Percentiles rank a stretch among this genome's conserved stretches.
Conservation (phyloP, 129 eudicot species). For the Escallonia rubra region DNA sequence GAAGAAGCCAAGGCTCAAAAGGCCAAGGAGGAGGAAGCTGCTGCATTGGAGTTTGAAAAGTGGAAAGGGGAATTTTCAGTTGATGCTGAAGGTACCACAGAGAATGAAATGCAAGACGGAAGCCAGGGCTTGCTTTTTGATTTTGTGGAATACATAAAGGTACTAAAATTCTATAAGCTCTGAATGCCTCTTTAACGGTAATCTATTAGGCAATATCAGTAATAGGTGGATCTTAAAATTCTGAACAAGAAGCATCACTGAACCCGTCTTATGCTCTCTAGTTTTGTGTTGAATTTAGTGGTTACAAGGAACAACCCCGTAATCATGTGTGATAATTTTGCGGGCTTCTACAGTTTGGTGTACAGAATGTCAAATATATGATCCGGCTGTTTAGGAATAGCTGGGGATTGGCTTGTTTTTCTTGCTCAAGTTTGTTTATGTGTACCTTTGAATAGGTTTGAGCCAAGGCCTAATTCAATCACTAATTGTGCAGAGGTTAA, state of each 20-base stretch:
- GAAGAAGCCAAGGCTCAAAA: constrained; percentile 94
- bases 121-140: constrained; percentile 80
- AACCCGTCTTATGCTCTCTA: neutral
- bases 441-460: no score
- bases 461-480: no score
- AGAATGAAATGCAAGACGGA: constrained; percentile 89
- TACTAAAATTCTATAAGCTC: constrained; percentile 9
- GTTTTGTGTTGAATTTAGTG: neutral
- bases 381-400: no score
- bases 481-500: no score
- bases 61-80: constrained; percentile 98
- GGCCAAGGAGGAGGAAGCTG: constrained; percentile 96
- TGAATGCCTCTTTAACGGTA: neutral
- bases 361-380: no score
- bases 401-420: no score
- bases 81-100: constrained; percentile 96
- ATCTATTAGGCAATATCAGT: neutral
- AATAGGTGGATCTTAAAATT: neutral
- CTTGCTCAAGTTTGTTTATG: no score
- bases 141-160: constrained; percentile 98
- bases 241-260: neutral
- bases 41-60: constrained; percentile 89
- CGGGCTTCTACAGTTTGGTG: no score
- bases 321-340: no score
- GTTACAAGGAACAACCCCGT: no score